Conservation (phyloP, 2,329 filamentous ascomycete species). For the Phialocephala sp. region DNA sequence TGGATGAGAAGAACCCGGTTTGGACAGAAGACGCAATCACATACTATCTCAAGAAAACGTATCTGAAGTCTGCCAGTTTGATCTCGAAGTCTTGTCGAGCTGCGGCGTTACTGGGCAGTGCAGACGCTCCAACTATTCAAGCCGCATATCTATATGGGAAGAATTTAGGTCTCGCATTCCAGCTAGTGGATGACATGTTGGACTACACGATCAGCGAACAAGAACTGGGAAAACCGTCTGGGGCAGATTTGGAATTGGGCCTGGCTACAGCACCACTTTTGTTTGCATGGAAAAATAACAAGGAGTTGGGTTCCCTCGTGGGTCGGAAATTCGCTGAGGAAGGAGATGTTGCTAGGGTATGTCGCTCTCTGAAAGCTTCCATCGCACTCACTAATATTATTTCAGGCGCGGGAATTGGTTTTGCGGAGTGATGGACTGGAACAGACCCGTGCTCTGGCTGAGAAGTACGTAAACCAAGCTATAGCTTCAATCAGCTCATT, state of each 20-base stretch:
- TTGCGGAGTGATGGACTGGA: slow-evolving; percentile 84
- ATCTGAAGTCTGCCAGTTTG: slow-evolving; percentile 92
- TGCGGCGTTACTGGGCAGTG: slow-evolving; percentile 82
- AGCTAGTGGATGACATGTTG: slow-evolving; percentile 96
- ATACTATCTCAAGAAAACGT: slow-evolving; percentile 98
- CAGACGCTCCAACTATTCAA: slow-evolving; percentile 80
- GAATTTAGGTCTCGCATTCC: slow-evolving; percentile 93
- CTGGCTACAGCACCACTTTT: slow-evolving; percentile 91
- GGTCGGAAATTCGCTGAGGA: slow-evolving; percentile 86
- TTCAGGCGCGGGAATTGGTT: slow-evolving; percentile 84
- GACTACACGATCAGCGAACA: slow-evolving; percentile 88
- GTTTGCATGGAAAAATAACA: slow-evolving; percentile 92
- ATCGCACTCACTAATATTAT: slow-evolving; percentile 27
- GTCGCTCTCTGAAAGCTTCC: slow-evolving; percentile 41
- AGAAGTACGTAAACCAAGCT: slow-evolving; percentile 89
- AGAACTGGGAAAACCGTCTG: slow-evolving; percentile 92
- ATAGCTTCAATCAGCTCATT: slow-evolving; percentile 83
- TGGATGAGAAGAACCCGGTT: slow-evolving; percentile 80
- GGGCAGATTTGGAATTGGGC: slow-evolving; percentile 90
- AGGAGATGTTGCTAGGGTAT: slow-evolving; percentile 84
- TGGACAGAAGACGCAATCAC: slow-evolving; percentile 89
- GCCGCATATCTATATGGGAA: slow-evolving; percentile 91
- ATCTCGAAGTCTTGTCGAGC: slow-evolving; percentile 97
- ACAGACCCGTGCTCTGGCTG: slow-evolving; percentile 87
- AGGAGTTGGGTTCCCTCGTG: slow-evolving; percentile 84